phyloP scores from a whole-genome alignment of 2,329 filamentous ascomycete genomes.

The Claviceps fusiformis region DNA sequence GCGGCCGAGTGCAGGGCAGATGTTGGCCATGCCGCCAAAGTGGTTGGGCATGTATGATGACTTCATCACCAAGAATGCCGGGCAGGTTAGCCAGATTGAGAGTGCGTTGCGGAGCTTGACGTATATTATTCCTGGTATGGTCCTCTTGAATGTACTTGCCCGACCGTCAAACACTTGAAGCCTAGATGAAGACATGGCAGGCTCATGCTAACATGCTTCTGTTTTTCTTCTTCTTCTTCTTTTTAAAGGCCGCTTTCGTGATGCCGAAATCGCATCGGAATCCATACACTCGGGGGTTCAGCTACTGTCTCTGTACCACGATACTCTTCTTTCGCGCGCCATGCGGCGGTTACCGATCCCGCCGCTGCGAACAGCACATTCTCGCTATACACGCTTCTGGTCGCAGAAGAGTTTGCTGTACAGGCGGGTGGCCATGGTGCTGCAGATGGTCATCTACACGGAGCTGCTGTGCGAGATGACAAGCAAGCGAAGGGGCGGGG shows the following conservation, averaged over 20 bases:
- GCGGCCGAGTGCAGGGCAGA: background rate
- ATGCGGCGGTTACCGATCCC: constrained; percentile 46
- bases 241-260: constrained; percentile 58
- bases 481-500: constrained; percentile 70
- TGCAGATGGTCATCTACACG: constrained; percentile 89
- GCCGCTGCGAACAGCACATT: constrained; percentile 42
- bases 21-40: constrained; percentile 32
- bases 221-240: background rate
- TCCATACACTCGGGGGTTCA: constrained; percentile 81
- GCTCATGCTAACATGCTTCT: background rate
- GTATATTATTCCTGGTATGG: constrained; percentile 77
- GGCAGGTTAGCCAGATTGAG: constrained; percentile 90
- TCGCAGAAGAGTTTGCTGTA: constrained; percentile 54
- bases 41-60: constrained; percentile 66
- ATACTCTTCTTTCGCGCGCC: constrained; percentile 60
- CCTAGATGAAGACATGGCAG: too few relatives aligned
- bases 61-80: constrained; percentile 89
- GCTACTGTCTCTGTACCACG: constrained; percentile 84
- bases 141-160: background rate
- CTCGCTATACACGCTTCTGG: constrained; percentile 57
- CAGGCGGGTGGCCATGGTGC: constrained; percentile 61
- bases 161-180: too few relatives aligned
- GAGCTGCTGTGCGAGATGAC: constrained; percentile 97
- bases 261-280: constrained; percentile 91
- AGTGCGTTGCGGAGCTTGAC: constrained; percentile 83